phyloP scores from a whole-genome alignment of 768 basidiomycete genomes.

The Hygrophorus russula region DNA sequence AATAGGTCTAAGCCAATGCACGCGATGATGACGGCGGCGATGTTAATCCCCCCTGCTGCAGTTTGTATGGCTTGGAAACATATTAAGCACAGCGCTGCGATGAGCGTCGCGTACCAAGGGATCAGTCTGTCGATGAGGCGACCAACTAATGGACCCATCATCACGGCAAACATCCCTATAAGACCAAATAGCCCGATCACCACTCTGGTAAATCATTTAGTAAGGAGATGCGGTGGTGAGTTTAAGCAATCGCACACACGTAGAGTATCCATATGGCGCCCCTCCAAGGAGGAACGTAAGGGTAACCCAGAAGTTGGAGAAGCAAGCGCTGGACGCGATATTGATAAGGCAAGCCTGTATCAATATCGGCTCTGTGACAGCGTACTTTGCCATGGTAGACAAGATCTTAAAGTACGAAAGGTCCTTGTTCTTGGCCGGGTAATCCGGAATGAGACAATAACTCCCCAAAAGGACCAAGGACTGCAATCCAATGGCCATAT shows the following conservation, averaged over 20 bases:
- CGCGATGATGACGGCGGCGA: constrained; percentile 59
- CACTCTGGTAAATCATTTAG: constrained; percentile 18
- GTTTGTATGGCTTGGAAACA: constrained; percentile 53
- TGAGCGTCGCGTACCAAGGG: constrained; percentile 67
- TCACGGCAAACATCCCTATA: constrained; percentile 56
- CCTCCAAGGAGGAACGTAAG: constrained; percentile 76
- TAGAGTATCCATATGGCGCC: constrained; percentile 64
- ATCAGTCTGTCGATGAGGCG: constrained; percentile 57
- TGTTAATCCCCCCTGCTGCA: constrained; percentile 56
- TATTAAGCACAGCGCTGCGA: constrained; percentile 35
- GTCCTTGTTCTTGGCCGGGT: constrained; percentile 60
- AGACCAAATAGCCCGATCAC: constrained; percentile 67
- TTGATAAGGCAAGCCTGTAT: constrained; percentile 59
- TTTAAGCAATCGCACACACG: constrained; percentile 31
- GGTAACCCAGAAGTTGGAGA: constrained; percentile 58
- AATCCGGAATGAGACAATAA: constrained; percentile 70
- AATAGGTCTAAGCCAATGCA: constrained; percentile 66
- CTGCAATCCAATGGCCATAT: constrained; percentile 67
- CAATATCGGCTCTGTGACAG: constrained; percentile 68
- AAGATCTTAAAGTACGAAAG: constrained; percentile 60
- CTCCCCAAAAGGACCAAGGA: constrained; percentile 41
- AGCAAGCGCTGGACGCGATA: constrained; percentile 48
- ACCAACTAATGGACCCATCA: constrained; percentile 60
- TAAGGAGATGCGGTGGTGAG: not conserved
- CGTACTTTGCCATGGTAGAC: constrained; percentile 67